Base-by-base conservation (phyloP, 805 yeast genomes). In the Lachancea quebecensis region DNA sequence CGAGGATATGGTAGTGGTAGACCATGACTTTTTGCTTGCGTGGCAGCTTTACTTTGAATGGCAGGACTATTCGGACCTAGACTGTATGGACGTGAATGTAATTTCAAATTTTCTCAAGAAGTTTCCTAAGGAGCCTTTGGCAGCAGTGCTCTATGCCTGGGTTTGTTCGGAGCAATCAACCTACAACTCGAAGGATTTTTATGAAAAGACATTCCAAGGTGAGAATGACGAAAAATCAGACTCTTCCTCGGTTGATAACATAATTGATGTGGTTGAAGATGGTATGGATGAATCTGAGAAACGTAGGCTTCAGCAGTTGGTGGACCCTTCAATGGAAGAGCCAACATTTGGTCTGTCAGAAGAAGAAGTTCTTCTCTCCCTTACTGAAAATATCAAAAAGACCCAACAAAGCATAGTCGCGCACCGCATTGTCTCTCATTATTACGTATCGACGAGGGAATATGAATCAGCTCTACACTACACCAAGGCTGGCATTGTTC, bases 31-130 rank as follows among this genome's bases (percentile, higher is more conserved):
- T 5, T 69, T 76, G 32, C 66, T 74, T 28, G 86, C 89, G 1
- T 90, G 96, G 95, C 70, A 73, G 33, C 57, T 81, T 10, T 78
- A 78, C 55, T 75, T 88, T 46, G 93, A 89, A 51, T 84, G 91
- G 83, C 53, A 68, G 21, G 95, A 89, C 60, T 73, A 72, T 7
- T 59, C 58, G 5, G 64, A 70, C 3, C 59, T 88, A 4, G 63
- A 68, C 9, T 72, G 73, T 2, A 58, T 84, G 39, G 81, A 81
- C 41, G 56, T 69, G 14, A 63, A 62, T 9, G 58, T 71, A 4
- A 51, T 86, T 1, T 53, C 71, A n/a, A 71, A 66, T 31, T 86
- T 77, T 56, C 67, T 85, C 36, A 65, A 66, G 35, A 60, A 68
- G 35, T 88, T 85, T 63, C 79, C 77, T 4, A 64, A 60, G 17